Base-by-base conservation (phyloP, 2,329 filamentous ascomycete genomes). In the Cladophialophora bantiana region DNA sequence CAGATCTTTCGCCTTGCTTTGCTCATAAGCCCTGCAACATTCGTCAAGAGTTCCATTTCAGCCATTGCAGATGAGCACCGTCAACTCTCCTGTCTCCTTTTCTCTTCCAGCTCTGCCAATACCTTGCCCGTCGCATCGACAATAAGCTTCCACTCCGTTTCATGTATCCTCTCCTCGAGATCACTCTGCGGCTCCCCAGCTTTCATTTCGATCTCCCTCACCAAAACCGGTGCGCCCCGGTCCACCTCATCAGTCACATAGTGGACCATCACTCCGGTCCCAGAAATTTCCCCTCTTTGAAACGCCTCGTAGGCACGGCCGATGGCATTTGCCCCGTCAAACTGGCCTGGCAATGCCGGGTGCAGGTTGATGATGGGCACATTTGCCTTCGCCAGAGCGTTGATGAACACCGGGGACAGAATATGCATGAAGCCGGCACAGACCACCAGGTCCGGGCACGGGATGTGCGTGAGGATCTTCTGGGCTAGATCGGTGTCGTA, bases 371-470 rank as follows among this genome's bases (percentile, higher is more conserved):
- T 94, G 53, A 94, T 88, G 31, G 84, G 85, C 40, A 94, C 83
- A 0, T 84, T 85, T 0, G 83, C 86, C 12, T 77, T 80, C 38
- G 86, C 83, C 7, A 96, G 75, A 1, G 92, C 91, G 7, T 85
- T 83, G 56, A 96, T 81, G 76, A 96, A 95, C 1, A 83, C 80
- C 2, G 83, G 82, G 0, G 88, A 89, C 57, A 96, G 85, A 65
- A 96, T 89, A 77, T 95, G 89, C 92, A 96, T 96, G 85, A 91
- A 96, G 2, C 93, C 93, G 3, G 91, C 89, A 71, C 93, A 90
- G 7, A 95, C 89, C 57, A 96, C 87, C 62, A 96, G 78, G 62
- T 94, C 86, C 0, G 93, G 92, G 65, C 79, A 68, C 2, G 70
- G 71, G 50, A 71, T 79, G 69, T 90, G 85, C 4, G 79, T 77